phyloP scores from a whole-genome alignment of 169 alveolate species.

The Plasmodium vinckei region DNA sequence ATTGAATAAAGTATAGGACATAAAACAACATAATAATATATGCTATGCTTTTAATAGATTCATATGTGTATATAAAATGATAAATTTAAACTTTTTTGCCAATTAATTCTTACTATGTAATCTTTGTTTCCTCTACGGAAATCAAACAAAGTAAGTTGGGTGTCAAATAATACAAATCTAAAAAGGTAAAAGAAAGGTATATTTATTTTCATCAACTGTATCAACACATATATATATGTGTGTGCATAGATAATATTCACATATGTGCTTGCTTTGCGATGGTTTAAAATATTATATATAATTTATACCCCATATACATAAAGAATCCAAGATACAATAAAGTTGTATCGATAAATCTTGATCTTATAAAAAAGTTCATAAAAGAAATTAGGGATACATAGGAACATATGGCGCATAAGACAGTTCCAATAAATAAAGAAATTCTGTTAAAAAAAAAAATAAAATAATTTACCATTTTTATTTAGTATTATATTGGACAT shows the following conservation, averaged over 20 bases:
- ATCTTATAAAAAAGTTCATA: slow-evolving; percentile 74
- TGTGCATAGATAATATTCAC: background rate
- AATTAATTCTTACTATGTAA: slow-evolving; percentile 55
- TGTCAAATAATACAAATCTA: slow-evolving; percentile 70
- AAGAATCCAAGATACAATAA: slow-evolving; percentile 70
- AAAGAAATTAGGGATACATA: slow-evolving; percentile 62
- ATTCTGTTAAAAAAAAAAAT: slow-evolving; percentile 33
- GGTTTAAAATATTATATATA: background rate
- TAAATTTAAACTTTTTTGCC: background rate
- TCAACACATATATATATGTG: background rate
- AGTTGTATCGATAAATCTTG: slow-evolving; percentile 44
- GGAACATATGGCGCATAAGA: slow-evolving; percentile 52
- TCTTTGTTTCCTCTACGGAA: slow-evolving; percentile 74
- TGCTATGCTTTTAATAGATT: background rate
- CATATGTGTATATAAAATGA: slow-evolving; percentile 1
- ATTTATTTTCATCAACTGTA: too few species aligned
- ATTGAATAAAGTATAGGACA: background rate
- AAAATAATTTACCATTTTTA: slow-evolving; percentile 6
- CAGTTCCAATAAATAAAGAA: slow-evolving; percentile 61
- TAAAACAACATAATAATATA: background rate
- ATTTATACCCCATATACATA: slow-evolving; percentile 75
- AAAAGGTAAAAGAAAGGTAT: background rate
- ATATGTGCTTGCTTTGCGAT: background rate
- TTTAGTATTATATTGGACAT: background rate
- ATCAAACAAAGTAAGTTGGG: slow-evolving; percentile 70